Evolutionary conservation across 2,329 filamentous ascomycete genomes (phyloP).

Genomic region (Aureobasidium sp.): DNA sequence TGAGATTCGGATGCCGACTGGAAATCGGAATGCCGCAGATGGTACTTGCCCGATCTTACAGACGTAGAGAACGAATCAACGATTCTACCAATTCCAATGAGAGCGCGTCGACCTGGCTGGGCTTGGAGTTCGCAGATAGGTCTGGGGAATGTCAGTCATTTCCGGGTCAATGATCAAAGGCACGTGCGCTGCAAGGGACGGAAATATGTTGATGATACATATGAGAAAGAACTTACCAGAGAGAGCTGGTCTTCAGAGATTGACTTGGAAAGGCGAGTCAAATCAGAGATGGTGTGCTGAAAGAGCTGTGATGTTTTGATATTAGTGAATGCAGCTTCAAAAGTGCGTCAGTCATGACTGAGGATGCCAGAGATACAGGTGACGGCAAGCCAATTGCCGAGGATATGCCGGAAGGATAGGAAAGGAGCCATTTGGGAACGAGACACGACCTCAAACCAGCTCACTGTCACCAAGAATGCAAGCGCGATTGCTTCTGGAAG

Average conservation of each 20-base stretch:
- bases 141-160: slow-evolving; percentile 39
- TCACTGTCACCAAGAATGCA: not conserved
- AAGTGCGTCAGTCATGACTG: not conserved
- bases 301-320: not conserved
- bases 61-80: slow-evolving; percentile 48
- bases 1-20: slow-evolving; percentile 22
- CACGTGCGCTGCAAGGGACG: slow-evolving; percentile 16
- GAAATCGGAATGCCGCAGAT: slow-evolving; percentile 31
- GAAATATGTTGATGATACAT: not conserved
- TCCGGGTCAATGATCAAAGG: slow-evolving; percentile 25
- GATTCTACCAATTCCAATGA: slow-evolving; percentile 39
- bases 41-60: slow-evolving; percentile 26
- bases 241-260: not conserved
- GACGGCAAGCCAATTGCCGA: not conserved
- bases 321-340: slow-evolving; percentile 5
- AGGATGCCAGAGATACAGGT: not conserved
- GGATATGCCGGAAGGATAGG: not conserved
- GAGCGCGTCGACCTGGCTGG: slow-evolving; percentile 22
- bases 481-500: slow-evolving; percentile 1
- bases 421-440: slow-evolving; percentile 6
- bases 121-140: slow-evolving; percentile 32
- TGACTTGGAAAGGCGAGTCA: not conserved
- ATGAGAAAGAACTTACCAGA: not conserved
- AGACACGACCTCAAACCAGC: not conserved
- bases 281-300: not conserved